A percentile compares a stretch with the other conserved stretches of the same genome.
phyloP scores from a whole-genome alignment of 345 rosid species.

The Lumnitzera racemosa region DNA sequence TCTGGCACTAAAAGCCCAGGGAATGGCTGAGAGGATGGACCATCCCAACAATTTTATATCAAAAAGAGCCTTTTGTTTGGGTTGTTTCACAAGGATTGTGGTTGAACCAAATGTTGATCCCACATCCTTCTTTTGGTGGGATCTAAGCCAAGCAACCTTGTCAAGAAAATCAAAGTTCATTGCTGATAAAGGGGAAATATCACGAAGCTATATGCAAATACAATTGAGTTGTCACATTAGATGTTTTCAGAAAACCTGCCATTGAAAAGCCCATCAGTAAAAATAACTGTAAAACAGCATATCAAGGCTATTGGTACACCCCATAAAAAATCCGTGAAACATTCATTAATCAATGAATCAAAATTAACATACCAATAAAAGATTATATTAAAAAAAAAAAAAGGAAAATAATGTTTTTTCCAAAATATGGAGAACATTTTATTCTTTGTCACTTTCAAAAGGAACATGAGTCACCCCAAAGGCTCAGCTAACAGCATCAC shows the following conservation, averaged over 20 bases:
- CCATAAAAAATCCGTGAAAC: no score
- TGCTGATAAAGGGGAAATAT: conserved; percentile 8
- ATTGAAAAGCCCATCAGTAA: no score
- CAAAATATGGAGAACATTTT: no score
- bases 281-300: no score
- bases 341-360: no score
- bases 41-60: conserved; percentile 49
- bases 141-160: conserved; percentile 30
- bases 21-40: conserved; percentile 52
- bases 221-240: not conserved
- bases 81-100: conserved; percentile 23
- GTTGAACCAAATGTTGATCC: conserved; percentile 29
- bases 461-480: no score
- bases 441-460: no score
- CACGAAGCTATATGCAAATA: conserved; percentile 5
- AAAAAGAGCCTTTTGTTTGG: conserved; percentile 22
- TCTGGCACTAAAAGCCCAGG: conserved; percentile 29
- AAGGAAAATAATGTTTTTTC: no score
- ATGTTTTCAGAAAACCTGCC: not conserved
- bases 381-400: no score
- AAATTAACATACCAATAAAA: no score
- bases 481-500: no score
- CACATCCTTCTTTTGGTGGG: conserved; percentile 24
- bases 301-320: no score
- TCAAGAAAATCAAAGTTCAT: conserved; percentile 43